Evolutionary conservation across 352 stramenopile genomes (phyloP).

Genomic region (Peronospora belbahrii): DNA sequence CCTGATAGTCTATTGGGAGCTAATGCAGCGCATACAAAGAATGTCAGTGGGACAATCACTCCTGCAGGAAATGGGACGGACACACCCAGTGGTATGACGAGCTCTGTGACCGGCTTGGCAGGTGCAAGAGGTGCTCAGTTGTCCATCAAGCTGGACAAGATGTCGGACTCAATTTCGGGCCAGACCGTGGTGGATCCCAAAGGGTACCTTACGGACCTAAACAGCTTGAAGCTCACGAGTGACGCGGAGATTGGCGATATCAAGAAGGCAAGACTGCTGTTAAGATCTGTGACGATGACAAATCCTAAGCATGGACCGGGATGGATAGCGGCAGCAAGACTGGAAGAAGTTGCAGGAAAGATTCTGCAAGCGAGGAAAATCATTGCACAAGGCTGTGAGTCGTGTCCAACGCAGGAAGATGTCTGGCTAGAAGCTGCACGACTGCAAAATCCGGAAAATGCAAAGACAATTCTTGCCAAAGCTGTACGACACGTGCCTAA

Average conservation of each 20-base stretch:
- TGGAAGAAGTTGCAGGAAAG: slow-evolving; percentile 97
- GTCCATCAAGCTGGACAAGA: slow-evolving; percentile 94
- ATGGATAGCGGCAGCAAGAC: slow-evolving; percentile 97
- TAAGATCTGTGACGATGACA: slow-evolving; percentile 95
- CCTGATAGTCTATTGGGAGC: slow-evolving; percentile 89
- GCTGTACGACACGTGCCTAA: slow-evolving; percentile 90
- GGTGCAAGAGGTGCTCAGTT: slow-evolving; percentile 91
- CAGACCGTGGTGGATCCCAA: slow-evolving; percentile 97
- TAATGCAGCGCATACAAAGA: slow-evolving; percentile 22
- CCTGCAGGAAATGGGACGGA: slow-evolving; percentile 34
- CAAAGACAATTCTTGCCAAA: slow-evolving; percentile 94
- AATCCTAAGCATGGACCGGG: slow-evolving; percentile 97
- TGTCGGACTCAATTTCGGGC: slow-evolving; percentile 92
- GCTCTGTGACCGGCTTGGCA: slow-evolving; percentile 81
- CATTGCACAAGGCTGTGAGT: slow-evolving; percentile 96
- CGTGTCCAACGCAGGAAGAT: slow-evolving; percentile 93
- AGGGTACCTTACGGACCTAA: slow-evolving; percentile 97
- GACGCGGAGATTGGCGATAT: slow-evolving; percentile 97
- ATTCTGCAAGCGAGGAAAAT: slow-evolving; percentile 94
- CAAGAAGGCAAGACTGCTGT: slow-evolving; percentile 94
- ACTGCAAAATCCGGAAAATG: slow-evolving; percentile 93
- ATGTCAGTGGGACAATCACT: slow-evolving; percentile 49
- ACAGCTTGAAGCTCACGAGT: slow-evolving; percentile 89
- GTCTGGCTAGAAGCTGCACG: slow-evolving; percentile 98
- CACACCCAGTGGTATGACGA: slow-evolving; percentile 56